Base-by-base conservation (phyloP, 257 asterid genomes). In the Knoxia roxburghii region DNA sequence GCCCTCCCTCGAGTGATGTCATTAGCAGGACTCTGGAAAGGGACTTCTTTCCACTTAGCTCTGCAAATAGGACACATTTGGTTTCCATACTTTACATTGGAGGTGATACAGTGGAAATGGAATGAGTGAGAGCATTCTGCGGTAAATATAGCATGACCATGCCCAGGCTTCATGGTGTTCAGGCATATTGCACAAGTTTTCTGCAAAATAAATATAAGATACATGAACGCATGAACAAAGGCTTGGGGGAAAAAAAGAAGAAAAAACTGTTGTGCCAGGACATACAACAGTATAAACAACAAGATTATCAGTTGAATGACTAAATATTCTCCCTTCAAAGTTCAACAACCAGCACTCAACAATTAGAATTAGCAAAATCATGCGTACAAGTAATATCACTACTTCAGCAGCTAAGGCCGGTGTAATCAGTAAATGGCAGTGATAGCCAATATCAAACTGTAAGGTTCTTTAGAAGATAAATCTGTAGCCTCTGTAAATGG, bases 101-200 rank as follows among this genome's bases (percentile, higher is more conserved):
- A 84, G 24, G 96, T 72, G 26, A 94, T 88, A 61, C 99, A 90
- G 50, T 83, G 90, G 84, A 88, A 94, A 74, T 94, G 99, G 65
- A 90, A 94, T 0, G 98, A 69, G 75, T 94, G 97, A 0, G 96
- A 85, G 83, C 99, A 94, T 78, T 94, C 97, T 58, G 96, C 99
- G 14, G 96, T 90, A 81, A 88, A 90, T 67, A 94, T 94, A 18
- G 96, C 98, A 49, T 84, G 96, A 53, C 98, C 96, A 6, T 79
- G 82, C 53, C 95, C 96, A 1, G 93, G 81, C 74, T 78, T 88
- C 95, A 90, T 78, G 33, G 82, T 33, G 64, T 68, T 69, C 82
- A 90, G 77, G 78, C 99, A 94, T 83, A 94, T 90, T 14, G 99
- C 83, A 70, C 99, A 94, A 39, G 73, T 73, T 48, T 70, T 87